A percentile compares a stretch with the other conserved stretches of the same genome.
Evolutionary conservation across 1,284 basidiomycete genomes (phyloP).

Genomic region (Takashimella koratensis): DNA sequence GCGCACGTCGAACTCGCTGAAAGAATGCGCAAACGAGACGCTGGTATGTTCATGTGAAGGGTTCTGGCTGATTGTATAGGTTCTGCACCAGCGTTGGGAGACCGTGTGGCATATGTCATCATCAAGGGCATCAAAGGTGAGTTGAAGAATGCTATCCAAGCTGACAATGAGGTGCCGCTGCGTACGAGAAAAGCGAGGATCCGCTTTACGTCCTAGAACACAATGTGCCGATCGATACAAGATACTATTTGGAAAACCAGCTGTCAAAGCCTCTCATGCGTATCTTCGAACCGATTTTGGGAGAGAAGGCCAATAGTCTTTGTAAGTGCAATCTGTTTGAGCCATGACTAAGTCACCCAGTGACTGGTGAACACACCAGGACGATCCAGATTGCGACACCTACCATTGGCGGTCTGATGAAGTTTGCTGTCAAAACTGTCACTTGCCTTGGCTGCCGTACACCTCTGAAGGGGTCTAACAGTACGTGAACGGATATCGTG

Average conservation of each 20-base stretch:
- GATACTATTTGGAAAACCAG: conserved; percentile 95
- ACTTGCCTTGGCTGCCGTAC: conserved; percentile 94
- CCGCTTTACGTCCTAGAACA: conserved; percentile 93
- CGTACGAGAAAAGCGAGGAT: conserved; percentile 96
- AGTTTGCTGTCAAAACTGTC: conserved; percentile 88
- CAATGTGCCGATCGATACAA: conserved; percentile 93
- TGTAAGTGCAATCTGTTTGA: conserved; percentile 55
- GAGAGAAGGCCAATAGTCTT: conserved; percentile 78
- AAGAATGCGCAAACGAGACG: conserved; percentile 90
- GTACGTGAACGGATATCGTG: too few species aligned
- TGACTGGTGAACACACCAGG: conserved; percentile 88
- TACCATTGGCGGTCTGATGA: conserved; percentile 91
- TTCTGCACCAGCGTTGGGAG: conserved; percentile 86
- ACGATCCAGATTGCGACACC: conserved; percentile 92
- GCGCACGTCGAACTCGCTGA: conserved; percentile 92
- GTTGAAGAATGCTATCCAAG: conserved; percentile 5
- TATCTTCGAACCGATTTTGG: conserved; percentile 95
- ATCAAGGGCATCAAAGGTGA: conserved; percentile 88
- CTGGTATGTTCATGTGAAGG: conserved; percentile 54
- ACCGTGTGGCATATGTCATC: conserved; percentile 96
- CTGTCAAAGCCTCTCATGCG: conserved; percentile 90
- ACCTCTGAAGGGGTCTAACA: conserved; percentile 64
- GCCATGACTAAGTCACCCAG: conserved; percentile 50
- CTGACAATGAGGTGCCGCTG: conserved; percentile 69
- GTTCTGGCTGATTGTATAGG: conserved; percentile 50